Evolutionary conservation across 1,284 basidiomycete genomes (phyloP).

Genomic region (Ceratobasidium sp.): DNA sequence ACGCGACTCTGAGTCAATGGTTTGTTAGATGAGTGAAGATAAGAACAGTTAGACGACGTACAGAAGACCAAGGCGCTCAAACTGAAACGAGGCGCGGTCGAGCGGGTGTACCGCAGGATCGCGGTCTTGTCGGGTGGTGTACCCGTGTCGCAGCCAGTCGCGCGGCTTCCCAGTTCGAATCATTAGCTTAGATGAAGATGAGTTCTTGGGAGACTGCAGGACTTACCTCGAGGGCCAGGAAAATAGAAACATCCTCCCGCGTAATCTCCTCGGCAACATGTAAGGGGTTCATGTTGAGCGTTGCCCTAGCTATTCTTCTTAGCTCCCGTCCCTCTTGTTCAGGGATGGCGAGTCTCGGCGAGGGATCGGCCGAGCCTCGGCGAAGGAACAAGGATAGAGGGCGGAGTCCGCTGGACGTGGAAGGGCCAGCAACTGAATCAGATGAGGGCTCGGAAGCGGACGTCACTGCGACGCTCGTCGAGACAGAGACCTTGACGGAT

Average conservation of each 20-base stretch:
- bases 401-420: conserved; percentile 65
- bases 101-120: conserved; percentile 71
- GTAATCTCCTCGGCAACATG: conserved; percentile 82
- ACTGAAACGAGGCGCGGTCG: conserved; percentile 70
- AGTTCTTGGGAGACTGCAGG: no score
- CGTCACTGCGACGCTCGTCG: not conserved
- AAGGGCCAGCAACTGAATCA: conserved; percentile 47
- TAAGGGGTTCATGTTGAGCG: conserved; percentile 65
- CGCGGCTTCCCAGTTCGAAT: conserved; percentile 69
- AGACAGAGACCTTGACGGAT: not conserved
- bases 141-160: conserved; percentile 79
- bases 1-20: conserved; percentile 67
- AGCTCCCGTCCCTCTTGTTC: conserved; percentile 71
- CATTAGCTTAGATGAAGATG: no score
- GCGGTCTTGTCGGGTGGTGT: conserved; percentile 68
- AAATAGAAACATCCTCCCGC: conserved; percentile 67
- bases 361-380: not conserved
- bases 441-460: conserved; percentile 49
- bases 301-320: conserved; percentile 63
- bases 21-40: not conserved
- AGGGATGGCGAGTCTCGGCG: conserved; percentile 46
- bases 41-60: conserved; percentile 52
- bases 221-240: conserved; percentile 73
- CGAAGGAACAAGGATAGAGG: conserved; percentile 49
- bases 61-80: conserved; percentile 81